These are phyloP conservation scores for Penicillium antarcticum DNA, from an alignment of 495 filamentous ascomycete species.

Conservation along the genomic window DNA sequence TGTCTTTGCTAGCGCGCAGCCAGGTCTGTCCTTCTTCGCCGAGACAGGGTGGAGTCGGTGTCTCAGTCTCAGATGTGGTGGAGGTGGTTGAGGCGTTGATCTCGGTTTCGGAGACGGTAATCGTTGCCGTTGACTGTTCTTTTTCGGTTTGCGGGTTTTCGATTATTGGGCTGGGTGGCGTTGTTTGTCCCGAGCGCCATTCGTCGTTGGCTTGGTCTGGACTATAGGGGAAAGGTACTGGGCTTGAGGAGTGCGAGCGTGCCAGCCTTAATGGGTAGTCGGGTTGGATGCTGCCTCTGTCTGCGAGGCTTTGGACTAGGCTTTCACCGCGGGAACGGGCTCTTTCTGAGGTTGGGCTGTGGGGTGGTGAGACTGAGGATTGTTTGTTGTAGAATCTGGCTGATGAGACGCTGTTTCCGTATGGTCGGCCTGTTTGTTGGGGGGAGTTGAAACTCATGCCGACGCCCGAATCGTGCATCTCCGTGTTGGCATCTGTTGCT, in stretches of 20 bases:
- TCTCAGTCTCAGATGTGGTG: neutral
- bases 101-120: neutral
- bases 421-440: neutral
- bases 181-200: neutral
- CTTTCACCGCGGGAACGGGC: conserved; percentile 12
- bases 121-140: too few species aligned
- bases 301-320: conserved; percentile 6
- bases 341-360: neutral
- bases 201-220: conserved; percentile 11
- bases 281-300: conserved; percentile 4
- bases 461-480: conserved; percentile 4
- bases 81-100: neutral
- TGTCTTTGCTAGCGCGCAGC: conserved; percentile 12
- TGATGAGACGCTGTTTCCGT: conserved; percentile 2
- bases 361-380: conserved; percentile 6
- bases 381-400: conserved; percentile 18
- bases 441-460: conserved; percentile 7
- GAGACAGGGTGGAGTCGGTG: conserved; percentile 3
- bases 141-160: neutral
- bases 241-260: conserved; percentile 17
- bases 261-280: neutral
- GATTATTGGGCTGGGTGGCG: neutral
- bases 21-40: conserved; percentile 13
- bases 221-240: conserved; percentile 19
- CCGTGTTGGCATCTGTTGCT: neutral